phyloP scores from a whole-genome alignment of 768 basidiomycete genomes.

The Hygrocybe coccinea region DNA sequence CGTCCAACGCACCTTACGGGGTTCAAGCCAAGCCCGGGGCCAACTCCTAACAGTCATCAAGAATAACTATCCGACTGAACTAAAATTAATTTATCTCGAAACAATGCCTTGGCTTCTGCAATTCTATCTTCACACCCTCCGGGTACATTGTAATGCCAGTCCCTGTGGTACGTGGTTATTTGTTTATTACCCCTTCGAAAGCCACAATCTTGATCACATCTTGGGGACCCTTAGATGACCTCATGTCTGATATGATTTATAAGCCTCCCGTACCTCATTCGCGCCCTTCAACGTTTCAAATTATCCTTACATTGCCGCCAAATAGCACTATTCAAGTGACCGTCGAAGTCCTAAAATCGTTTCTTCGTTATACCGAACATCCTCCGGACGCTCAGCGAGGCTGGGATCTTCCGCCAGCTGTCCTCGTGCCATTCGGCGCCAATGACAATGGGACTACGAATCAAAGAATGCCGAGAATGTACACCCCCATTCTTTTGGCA shows the following conservation, averaged over 20 bases:
- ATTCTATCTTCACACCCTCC: constrained; percentile 79
- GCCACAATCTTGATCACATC: constrained; percentile 3
- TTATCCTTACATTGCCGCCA: constrained; percentile 65
- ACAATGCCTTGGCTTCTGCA: constrained; percentile 92
- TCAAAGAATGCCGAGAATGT: constrained; percentile 53
- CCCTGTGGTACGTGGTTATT: constrained; percentile 37
- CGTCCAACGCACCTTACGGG: constrained; percentile 65
- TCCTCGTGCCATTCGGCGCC: constrained; percentile 40
- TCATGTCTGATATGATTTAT: constrained; percentile 65
- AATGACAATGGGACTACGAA: background rate
- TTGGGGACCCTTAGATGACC: constrained; percentile 44
- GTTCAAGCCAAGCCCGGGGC: constrained; percentile 72
- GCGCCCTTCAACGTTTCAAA: constrained; percentile 77
- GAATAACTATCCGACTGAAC: constrained; percentile 47
- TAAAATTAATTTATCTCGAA: constrained; percentile 72
- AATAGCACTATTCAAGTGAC: constrained; percentile 56
- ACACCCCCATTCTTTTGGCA: constrained; percentile 76
- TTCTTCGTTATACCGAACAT: constrained; percentile 91
- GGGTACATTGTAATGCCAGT: constrained; percentile 43
- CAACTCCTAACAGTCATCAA: constrained; percentile 60
- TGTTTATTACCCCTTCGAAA: background rate
- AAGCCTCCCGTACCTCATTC: constrained; percentile 59
- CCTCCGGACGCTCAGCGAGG: constrained; percentile 94
- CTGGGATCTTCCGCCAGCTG: constrained; percentile 86
- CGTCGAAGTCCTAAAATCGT: constrained; percentile 76